A percentile compares a stretch with the other conserved stretches of the same genome.
phyloP scores from a whole-genome alignment of 352 stramenopile genomes.

The Pythium dissimile region DNA sequence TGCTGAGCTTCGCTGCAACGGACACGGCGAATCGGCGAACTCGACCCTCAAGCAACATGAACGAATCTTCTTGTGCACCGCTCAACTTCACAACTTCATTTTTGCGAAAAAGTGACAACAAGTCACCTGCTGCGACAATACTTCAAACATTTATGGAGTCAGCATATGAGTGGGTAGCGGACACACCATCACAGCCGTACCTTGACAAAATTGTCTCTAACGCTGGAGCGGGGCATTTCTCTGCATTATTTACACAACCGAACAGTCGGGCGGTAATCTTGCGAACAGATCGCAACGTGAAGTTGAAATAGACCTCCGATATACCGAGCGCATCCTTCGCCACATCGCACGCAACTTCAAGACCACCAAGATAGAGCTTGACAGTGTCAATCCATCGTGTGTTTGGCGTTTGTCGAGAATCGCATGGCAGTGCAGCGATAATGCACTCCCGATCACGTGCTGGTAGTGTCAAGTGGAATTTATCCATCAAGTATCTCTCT shows the following conservation, averaged over 20 bases:
- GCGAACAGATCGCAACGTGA: constrained; percentile 6
- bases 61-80: constrained; percentile 1
- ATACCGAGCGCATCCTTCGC: neutral
- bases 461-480: constrained; percentile 3
- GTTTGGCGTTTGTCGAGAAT: neutral
- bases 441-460: constrained; percentile 2
- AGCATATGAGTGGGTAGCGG: too few species aligned
- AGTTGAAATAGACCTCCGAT: neutral
- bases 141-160: too few species aligned
- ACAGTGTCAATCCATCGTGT: neutral
- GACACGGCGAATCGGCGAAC: constrained; percentile 2
- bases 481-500: neutral
- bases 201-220: constrained; percentile 1
- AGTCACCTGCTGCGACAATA: neutral
- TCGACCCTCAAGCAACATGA: constrained; percentile 14
- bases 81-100: neutral
- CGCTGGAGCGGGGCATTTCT: neutral
- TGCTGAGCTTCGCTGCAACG: neutral
- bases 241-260: neutral
- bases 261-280: constrained; percentile 9
- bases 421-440: neutral
- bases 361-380: constrained; percentile 1
- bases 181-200: too few species aligned
- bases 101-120: neutral
- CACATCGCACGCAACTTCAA: neutral